These are phyloP conservation scores for Kodamaea neixiangensis DNA, from an alignment of 805 yeast species.

Conservation along the genomic window DNA sequence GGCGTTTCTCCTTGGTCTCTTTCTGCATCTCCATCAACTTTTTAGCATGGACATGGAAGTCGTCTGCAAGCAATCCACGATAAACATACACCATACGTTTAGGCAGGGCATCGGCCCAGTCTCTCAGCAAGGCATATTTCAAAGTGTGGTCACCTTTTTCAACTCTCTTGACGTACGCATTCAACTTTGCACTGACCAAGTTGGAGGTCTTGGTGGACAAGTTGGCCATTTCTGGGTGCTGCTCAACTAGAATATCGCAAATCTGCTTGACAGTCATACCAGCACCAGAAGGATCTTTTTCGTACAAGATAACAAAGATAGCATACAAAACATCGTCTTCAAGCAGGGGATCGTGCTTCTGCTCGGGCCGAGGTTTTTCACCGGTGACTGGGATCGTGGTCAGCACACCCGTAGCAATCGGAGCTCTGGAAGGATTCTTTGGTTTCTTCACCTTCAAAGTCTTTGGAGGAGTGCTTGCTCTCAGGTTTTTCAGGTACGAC, in stretches of 20 bases:
- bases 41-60: constrained; percentile 71
- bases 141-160: constrained; percentile 79
- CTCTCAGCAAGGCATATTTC: constrained; percentile 75
- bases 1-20: no score
- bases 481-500: constrained; percentile 14
- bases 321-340: constrained; percentile 79
- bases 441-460: no score
- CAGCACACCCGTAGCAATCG: constrained; percentile 71
- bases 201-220: constrained; percentile 79
- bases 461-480: constrained; percentile 37
- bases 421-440: constrained; percentile 45
- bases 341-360: constrained; percentile 56
- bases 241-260: constrained; percentile 71
- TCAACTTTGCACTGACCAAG: constrained; percentile 76
- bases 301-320: constrained; percentile 70
- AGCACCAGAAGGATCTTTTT: constrained; percentile 63
- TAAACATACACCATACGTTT: constrained; percentile 87
- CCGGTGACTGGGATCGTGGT: constrained; percentile 83
- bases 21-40: constrained; percentile 59
- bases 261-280: constrained; percentile 92
- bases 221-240: constrained; percentile 83
- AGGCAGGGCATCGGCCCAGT: constrained; percentile 91
- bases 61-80: constrained; percentile 75
- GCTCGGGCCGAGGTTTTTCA: constrained; percentile 65
- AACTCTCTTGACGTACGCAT: constrained; percentile 82